Evolutionary conservation across 768 basidiomycete genomes (phyloP).

Genomic region (Lactifluus piperatus): DNA sequence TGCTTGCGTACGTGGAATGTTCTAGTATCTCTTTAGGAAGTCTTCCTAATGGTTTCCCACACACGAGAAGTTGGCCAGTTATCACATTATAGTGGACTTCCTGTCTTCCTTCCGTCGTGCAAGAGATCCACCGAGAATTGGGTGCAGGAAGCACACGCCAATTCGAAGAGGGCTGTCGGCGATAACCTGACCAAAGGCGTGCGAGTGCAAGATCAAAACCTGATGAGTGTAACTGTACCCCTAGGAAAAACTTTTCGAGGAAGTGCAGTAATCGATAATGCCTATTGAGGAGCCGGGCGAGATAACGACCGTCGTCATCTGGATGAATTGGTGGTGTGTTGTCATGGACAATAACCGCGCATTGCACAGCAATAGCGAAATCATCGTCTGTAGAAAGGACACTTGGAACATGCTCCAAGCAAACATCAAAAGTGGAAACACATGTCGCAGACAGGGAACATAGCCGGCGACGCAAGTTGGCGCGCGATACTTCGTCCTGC

Average conservation of each 20-base stretch:
- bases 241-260: background rate
- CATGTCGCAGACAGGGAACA: background rate
- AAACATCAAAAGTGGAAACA: background rate
- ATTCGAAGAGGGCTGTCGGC: background rate
- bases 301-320: background rate
- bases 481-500: background rate
- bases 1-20: background rate
- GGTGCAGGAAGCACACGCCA: background rate
- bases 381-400: background rate
- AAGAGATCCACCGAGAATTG: slow-evolving; percentile 1
- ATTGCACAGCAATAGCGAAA: background rate
- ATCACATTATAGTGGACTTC: background rate
- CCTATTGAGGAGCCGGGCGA: background rate
- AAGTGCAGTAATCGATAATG: background rate
- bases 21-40: background rate
- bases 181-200: background rate
- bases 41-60: background rate
- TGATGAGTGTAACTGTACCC: background rate
- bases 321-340: background rate
- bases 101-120: background rate
- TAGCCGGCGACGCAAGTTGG: background rate
- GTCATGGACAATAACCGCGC: background rate
- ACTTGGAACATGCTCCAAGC: background rate
- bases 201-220: background rate
- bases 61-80: background rate